A percentile compares a stretch with the other conserved stretches of the same genome.
These are phyloP conservation scores for Xylona heveae DNA, from an alignment of 495 filamentous ascomycete species.

Conservation along the genomic window DNA sequence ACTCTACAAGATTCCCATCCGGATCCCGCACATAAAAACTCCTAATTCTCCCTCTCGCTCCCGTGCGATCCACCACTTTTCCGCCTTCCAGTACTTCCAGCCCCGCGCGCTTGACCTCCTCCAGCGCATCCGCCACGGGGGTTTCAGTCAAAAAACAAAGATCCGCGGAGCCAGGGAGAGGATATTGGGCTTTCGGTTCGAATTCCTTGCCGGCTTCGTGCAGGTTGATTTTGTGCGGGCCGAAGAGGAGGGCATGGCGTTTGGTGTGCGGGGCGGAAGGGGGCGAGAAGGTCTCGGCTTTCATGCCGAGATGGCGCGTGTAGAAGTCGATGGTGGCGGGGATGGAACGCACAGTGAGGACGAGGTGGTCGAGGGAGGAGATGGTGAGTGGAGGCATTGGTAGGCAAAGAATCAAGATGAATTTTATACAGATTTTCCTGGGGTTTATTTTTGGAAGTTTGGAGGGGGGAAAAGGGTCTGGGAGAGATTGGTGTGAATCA, in stretches of 20 bases:
- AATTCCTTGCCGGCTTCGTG: conserved; percentile 29
- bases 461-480: too few species aligned
- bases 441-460: too few species aligned
- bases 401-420: too few species aligned
- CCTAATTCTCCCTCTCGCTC: conserved; percentile 24
- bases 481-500: too few species aligned
- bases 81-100: conserved; percentile 25
- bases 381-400: conserved; percentile 14
- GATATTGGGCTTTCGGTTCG: conserved; percentile 27
- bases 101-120: conserved; percentile 14
- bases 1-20: conserved; percentile 36
- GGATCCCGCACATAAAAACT: conserved; percentile 34
- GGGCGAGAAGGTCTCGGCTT: conserved; percentile 21
- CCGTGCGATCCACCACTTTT: conserved; percentile 25
- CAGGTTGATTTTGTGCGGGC: conserved; percentile 31
- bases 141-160: conserved; percentile 28
- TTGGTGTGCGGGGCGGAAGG: conserved; percentile 14
- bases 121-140: conserved; percentile 18
- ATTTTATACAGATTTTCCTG: too few species aligned
- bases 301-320: conserved; percentile 26
- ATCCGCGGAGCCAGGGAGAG: conserved; percentile 28
- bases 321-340: conserved; percentile 25
- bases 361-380: conserved; percentile 28
- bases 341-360: conserved; percentile 27
- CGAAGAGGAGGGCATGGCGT: conserved; percentile 29